Evolutionary conservation across 2,329 filamentous ascomycete species (phyloP).

Genomic region (Phoma sp.): DNA sequence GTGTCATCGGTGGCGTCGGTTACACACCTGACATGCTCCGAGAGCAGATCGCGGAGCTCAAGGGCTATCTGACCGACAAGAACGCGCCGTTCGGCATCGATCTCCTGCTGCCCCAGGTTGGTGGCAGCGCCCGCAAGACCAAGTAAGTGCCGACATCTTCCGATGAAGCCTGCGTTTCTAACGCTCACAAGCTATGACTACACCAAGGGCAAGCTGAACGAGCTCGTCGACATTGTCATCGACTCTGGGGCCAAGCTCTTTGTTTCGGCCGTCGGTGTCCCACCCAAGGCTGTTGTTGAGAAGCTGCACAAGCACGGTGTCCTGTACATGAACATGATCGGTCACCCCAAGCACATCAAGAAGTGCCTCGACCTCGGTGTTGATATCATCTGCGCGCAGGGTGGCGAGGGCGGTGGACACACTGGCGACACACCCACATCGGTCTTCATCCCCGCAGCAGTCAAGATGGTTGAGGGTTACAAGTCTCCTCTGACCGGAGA

Average conservation of each 20-base stretch:
- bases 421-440: slow-evolving; percentile 93
- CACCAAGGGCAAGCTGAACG: slow-evolving; percentile 96
- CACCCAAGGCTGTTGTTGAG: slow-evolving; percentile 86
- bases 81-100: slow-evolving; percentile 95
- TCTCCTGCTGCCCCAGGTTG: slow-evolving; percentile 90
- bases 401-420: slow-evolving; percentile 95
- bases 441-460: slow-evolving; percentile 90
- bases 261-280: slow-evolving; percentile 94
- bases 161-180: not conserved
- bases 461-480: slow-evolving; percentile 77
- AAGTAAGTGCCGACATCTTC: slow-evolving; percentile 61
- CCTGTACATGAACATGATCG: slow-evolving; percentile 99
- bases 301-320: slow-evolving; percentile 85
- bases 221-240: slow-evolving; percentile 91
- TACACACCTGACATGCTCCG: slow-evolving; percentile 98
- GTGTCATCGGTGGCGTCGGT: slow-evolving; percentile 92
- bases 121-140: slow-evolving; percentile 91
- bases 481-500: slow-evolving; percentile 86
- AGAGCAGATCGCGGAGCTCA: slow-evolving; percentile 94
- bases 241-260: slow-evolving; percentile 90
- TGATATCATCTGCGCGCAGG: slow-evolving; percentile 98
- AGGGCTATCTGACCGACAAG: slow-evolving; percentile 85
- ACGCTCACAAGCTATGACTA: slow-evolving; percentile 82
- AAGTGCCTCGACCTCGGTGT: slow-evolving; percentile 89
- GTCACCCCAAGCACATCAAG: slow-evolving; percentile 97